A percentile compares a stretch with the other conserved stretches of the same genome.
Evolutionary conservation across 1,284 basidiomycete genomes (phyloP).

Genomic region (Ceratobasidium sp.): DNA sequence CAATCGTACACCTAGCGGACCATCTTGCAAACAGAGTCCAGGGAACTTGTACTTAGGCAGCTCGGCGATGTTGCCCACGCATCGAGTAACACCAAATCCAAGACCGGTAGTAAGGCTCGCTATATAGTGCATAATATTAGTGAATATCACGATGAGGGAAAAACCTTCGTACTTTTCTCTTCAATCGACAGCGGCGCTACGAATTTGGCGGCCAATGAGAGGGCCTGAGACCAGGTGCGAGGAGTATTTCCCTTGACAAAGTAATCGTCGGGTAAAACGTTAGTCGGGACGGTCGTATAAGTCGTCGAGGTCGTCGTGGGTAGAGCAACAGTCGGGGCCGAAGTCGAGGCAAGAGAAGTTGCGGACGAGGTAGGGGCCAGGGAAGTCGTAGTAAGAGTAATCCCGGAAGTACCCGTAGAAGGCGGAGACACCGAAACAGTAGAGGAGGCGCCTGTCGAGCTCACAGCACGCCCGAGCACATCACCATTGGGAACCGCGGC

Average conservation of each 20-base stretch:
- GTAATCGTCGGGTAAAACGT: conserved; percentile 25
- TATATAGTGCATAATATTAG: not conserved
- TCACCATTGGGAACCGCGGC: conserved; percentile 16
- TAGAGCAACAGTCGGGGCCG: not conserved
- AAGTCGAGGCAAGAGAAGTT: not conserved
- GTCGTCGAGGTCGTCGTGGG: conserved; percentile 1
- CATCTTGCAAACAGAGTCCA: conserved; percentile 68
- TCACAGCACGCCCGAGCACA: conserved; percentile 12
- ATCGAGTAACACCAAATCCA: conserved; percentile 17
- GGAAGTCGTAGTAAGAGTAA: not conserved
- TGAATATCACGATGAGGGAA: not conserved
- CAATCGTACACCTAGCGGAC: conserved; percentile 60
- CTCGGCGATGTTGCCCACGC: conserved; percentile 41
- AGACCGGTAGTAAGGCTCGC: conserved; percentile 23
- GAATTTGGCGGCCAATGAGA: conserved; percentile 30
- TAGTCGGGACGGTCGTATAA: conserved; percentile 12
- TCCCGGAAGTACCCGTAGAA: no score
- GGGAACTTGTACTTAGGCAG: conserved; percentile 55
- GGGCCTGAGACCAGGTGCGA: conserved; percentile 26
- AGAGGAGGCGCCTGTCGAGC: conserved; percentile 6
- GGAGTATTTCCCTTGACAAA: conserved; percentile 24
- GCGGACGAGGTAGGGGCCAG: not conserved
- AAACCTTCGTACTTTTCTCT: conserved; percentile 10
- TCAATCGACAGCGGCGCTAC: conserved; percentile 27
- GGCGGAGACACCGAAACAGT: not conserved